Evolutionary conservation across 805 yeast genomes (phyloP).

Genomic region (Spathaspora girioi): DNA sequence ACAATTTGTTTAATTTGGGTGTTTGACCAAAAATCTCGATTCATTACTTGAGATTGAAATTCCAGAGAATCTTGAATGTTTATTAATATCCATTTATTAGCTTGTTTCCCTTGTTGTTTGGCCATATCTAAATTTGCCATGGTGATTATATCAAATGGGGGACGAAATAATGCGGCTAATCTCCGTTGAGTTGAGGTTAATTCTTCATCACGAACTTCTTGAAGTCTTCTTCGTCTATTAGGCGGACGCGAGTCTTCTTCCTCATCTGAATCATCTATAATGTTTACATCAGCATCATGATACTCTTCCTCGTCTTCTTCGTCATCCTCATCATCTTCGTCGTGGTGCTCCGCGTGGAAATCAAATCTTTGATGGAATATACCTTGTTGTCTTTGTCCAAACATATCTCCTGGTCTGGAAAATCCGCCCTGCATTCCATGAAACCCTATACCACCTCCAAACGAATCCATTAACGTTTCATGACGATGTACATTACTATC

Average conservation of each 20-base stretch:
- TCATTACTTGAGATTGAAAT: slow-evolving; percentile 84
- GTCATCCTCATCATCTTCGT: slow-evolving; percentile 18
- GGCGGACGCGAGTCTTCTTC: slow-evolving; percentile 18
- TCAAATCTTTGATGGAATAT: slow-evolving; percentile 59
- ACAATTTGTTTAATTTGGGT: slow-evolving; percentile 60
- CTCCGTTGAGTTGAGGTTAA: slow-evolving; percentile 57
- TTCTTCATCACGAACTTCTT: slow-evolving; percentile 24
- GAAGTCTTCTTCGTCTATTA: slow-evolving; percentile 23
- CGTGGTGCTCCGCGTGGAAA: slow-evolving; percentile 25
- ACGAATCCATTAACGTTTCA: slow-evolving; percentile 64
- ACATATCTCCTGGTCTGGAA: slow-evolving; percentile 37
- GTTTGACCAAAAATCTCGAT: slow-evolving; percentile 91
- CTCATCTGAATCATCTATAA: slow-evolving; percentile 27
- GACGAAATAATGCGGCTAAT: slow-evolving; percentile 79
- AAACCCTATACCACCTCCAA: slow-evolving; percentile 4
- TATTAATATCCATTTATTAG: slow-evolving; percentile 76
- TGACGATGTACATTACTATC: slow-evolving; percentile 76
- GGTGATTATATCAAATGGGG: slow-evolving; percentile 88
- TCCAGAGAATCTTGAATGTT: slow-evolving; percentile 85
- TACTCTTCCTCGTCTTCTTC: slow-evolving; percentile 22
- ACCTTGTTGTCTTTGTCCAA: slow-evolving; percentile 46
- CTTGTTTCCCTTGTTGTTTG: slow-evolving; percentile 56
- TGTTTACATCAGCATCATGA: slow-evolving; percentile 30
- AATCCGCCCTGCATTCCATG: background rate
- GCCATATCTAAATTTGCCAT: slow-evolving; percentile 71